Conservation (phyloP, 2,329 filamentous ascomycete species). For the Paracorniculantispora psalliotae region DNA sequence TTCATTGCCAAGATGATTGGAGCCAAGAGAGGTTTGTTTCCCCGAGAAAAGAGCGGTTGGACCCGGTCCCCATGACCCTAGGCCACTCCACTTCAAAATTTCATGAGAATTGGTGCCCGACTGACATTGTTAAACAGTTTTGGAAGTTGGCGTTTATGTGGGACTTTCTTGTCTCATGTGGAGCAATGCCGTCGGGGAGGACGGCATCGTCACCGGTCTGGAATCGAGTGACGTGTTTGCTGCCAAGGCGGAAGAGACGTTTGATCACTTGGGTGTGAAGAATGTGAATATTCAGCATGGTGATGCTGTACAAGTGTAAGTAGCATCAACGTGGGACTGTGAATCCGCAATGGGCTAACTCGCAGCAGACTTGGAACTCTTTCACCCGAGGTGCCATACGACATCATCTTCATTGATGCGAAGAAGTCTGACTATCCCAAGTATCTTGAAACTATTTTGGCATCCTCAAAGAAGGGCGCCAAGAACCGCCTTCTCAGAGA, state of each 20-base stretch:
- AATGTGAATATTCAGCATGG: constrained; percentile 38
- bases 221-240: constrained; percentile 36
- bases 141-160: constrained; percentile 36
- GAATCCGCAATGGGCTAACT: not conserved
- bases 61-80: too few relatives aligned
- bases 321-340: not conserved
- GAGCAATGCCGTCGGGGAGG: constrained; percentile 32
- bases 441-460: constrained; percentile 37
- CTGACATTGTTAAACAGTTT: constrained; percentile 24
- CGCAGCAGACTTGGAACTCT: constrained; percentile 25
- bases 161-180: constrained; percentile 36
- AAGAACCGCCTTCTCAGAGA: constrained; percentile 33
- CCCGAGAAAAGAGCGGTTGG: not conserved
- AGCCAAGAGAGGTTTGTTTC: not conserved
- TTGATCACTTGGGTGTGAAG: constrained; percentile 28
- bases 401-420: constrained; percentile 43
- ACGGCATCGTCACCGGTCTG: constrained; percentile 35
- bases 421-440: constrained; percentile 40
- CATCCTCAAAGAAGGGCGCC: constrained; percentile 28
- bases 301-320: constrained; percentile 34
- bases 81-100: too few relatives aligned
- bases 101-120: not conserved
- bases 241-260: constrained; percentile 28
- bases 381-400: constrained; percentile 34
- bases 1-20: not conserved